Percentiles rank a stretch among this genome's conserved stretches.
These are phyloP conservation scores for Backusella australiensis DNA, from an alignment of 192 early-diverging fungal genomes.

Conservation along the genomic window DNA sequence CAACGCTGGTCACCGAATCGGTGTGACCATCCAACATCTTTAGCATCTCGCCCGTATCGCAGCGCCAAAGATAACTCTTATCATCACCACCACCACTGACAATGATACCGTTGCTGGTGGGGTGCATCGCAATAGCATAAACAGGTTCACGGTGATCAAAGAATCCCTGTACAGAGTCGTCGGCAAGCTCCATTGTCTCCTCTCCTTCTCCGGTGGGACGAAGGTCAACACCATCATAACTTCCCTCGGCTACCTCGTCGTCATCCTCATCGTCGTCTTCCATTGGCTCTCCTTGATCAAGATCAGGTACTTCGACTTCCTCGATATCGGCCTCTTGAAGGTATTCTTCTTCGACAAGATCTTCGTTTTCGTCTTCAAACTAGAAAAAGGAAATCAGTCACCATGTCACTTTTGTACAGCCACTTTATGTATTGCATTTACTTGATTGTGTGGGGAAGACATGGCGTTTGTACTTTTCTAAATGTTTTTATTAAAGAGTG, in stretches of 20 bases:
- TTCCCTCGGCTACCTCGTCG: neutral
- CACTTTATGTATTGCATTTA: neutral
- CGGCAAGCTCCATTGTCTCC: conserved; percentile 58
- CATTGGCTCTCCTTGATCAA: conserved; percentile 25
- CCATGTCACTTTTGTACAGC: neutral
- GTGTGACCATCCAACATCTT: conserved; percentile 73
- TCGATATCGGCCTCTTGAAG: conserved; percentile 25
- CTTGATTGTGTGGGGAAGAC: conserved; percentile 1
- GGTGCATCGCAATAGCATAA: conserved; percentile 81
- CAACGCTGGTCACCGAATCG: conserved; percentile 83
- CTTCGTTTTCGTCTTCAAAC: conserved; percentile 21
- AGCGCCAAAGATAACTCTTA: conserved; percentile 82
- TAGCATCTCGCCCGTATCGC: conserved; percentile 78
- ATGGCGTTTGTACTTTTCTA: neutral
- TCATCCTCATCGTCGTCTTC: conserved; percentile 22
- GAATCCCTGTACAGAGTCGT: conserved; percentile 92
- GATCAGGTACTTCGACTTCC: conserved; percentile 26
- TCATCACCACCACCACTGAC: conserved; percentile 93
- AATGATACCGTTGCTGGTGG: conserved; percentile 62
- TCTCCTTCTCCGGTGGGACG: conserved; percentile 52
- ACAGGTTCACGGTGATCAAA: conserved; percentile 90
- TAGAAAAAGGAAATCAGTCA: neutral
- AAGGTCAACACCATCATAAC: conserved; percentile 43
- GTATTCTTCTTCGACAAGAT: conserved; percentile 35
- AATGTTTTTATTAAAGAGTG: neutral